A percentile compares a stretch with the other conserved stretches of the same genome.
These are phyloP conservation scores for Rhizopogon roseolus DNA, from an alignment of 768 basidiomycete species.

Conservation along the genomic window DNA sequence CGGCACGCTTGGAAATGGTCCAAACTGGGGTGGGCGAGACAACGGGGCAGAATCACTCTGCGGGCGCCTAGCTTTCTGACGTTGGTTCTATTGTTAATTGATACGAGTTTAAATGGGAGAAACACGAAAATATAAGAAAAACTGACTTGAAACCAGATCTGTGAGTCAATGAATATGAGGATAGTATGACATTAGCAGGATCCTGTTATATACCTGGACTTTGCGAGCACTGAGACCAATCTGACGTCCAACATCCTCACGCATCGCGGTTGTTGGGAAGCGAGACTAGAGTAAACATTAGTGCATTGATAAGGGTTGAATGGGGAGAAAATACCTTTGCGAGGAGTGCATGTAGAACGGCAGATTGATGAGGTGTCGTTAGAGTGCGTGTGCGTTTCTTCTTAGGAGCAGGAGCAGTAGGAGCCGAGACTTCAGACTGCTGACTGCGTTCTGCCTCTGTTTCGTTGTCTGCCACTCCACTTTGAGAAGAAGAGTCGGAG, in stretches of 20 bases:
- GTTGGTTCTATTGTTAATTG: constrained; percentile 59
- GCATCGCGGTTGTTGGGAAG: constrained; percentile 83
- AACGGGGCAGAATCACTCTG: constrained; percentile 53
- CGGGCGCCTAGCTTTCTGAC: constrained; percentile 81
- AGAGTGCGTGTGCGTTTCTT: constrained; percentile 80
- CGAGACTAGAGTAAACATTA: constrained; percentile 53
- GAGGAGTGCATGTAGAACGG: constrained; percentile 82
- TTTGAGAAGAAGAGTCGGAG: constrained; percentile 45
- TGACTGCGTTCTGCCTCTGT: constrained; percentile 42
- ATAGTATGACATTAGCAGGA: constrained; percentile 3
- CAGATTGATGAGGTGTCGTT: constrained; percentile 85
- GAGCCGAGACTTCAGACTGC: constrained; percentile 32
- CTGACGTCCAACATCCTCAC: constrained; percentile 81
- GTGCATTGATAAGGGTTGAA: not conserved
- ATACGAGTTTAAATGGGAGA: constrained; percentile 6
- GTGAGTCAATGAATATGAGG: constrained; percentile 9
- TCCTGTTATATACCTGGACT: constrained; percentile 64
- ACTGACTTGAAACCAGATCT: constrained; percentile 88
- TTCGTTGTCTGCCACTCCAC: constrained; percentile 57
- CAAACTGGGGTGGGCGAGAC: constrained; percentile 56
- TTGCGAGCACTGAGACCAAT: constrained; percentile 89
- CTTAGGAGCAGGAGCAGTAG: constrained; percentile 33
- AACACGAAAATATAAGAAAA: not conserved
- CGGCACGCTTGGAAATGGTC: constrained; percentile 49
- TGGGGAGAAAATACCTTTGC: constrained; percentile 56